Conservation (phyloP, 106 monocot genomes). For the Iris macrosiphon region DNA sequence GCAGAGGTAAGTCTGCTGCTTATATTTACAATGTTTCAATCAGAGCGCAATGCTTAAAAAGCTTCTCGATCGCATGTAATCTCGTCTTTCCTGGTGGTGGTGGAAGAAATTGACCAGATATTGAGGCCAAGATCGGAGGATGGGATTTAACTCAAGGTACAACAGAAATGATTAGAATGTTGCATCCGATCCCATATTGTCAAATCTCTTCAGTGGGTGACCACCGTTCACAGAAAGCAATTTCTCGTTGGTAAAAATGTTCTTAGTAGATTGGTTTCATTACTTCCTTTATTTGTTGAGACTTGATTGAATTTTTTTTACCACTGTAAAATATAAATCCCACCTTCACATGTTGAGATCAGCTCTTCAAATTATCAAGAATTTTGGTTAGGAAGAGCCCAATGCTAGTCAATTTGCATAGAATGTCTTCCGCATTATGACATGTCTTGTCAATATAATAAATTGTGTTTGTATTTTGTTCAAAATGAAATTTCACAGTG, state of each 20-base stretch:
- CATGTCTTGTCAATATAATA: too few species aligned
- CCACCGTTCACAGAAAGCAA: conserved; percentile 26
- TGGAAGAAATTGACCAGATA: conserved; percentile 77
- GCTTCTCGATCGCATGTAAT: not conserved
- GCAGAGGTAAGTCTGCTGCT: conserved; percentile 35
- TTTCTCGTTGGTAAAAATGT: conserved; percentile 72
- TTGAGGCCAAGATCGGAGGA: conserved; percentile 80
- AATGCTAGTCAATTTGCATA: too few species aligned
- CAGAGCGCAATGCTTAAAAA: not conserved
- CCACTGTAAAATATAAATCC: too few species aligned
- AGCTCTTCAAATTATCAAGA: too few species aligned
- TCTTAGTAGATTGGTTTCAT: too few species aligned
- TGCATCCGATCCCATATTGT: conserved; percentile 52
- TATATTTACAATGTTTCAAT: not conserved
- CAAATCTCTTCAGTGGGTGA: conserved; percentile 52
- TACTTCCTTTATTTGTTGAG: too few species aligned
- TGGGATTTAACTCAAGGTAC: conserved; percentile 78
- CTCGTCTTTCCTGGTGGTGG: conserved; percentile 22
- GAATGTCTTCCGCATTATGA: too few species aligned
- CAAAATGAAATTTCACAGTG: too few species aligned
- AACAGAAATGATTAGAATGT: conserved; percentile 32
- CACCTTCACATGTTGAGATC: too few species aligned
- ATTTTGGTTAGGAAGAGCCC: too few species aligned
- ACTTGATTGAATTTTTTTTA: too few species aligned
- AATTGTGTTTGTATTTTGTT: too few species aligned